Percentiles rank a stretch among this genome's conserved stretches.
These are phyloP conservation scores for Magnolia changhungtana DNA, from an alignment of 164 flowering plant species.

Conservation along the genomic window DNA sequence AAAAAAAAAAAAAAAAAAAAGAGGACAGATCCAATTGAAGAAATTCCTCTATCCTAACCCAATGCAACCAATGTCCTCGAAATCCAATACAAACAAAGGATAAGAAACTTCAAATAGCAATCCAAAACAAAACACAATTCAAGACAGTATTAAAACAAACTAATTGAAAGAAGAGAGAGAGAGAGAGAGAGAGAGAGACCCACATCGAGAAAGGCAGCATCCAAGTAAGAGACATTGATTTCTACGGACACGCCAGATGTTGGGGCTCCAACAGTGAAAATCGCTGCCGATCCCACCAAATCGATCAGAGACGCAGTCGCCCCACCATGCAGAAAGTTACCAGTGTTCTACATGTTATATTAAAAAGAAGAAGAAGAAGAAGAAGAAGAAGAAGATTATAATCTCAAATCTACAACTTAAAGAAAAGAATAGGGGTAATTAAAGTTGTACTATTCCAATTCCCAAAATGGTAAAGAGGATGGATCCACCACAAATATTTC, in stretches of 20 bases:
- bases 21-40: background rate
- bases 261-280: constrained; percentile 12
- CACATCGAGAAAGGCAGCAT: constrained; percentile 19
- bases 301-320: constrained; percentile 20
- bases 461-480: no score
- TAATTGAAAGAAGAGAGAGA: background rate
- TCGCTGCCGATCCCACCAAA: constrained; percentile 17
- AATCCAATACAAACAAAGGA: background rate
- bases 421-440: no score
- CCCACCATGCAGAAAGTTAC: constrained; percentile 18
- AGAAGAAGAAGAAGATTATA: background rate
- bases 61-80: background rate
- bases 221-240: constrained; percentile 18
- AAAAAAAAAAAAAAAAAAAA: no score
- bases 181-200: background rate
- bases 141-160: background rate
- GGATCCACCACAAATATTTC: no score
- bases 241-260: constrained; percentile 14
- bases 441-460: no score
- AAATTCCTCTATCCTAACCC: background rate
- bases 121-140: background rate
- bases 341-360: constrained; percentile 8
- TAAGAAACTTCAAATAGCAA: background rate
- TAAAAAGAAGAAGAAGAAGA: background rate
- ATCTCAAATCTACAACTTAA: background rate